phyloP scores from a whole-genome alignment of 306 rosid species.

The Prunus persica region Prunus_persica_NCBIv2 NC_034009.1:36297501-36298000 shows the following conservation, averaged over 20 bases:
- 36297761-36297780: conserved; percentile 17
- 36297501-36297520: conserved; percentile 19
- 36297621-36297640: conserved; percentile 15
- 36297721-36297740: background rate
- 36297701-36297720: conserved; percentile 17
- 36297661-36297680: conserved; percentile 18
- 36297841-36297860: conserved; percentile 15
- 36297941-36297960: no score
- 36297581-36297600: conserved; percentile 62
- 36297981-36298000: background rate
- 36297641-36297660: conserved; percentile 6
- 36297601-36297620: conserved; percentile 33
- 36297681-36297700: background rate
- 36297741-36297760: conserved; percentile 18
- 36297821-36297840: conserved; percentile 11
- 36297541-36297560: conserved; percentile 20
- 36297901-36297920: background rate
- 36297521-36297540: background rate
- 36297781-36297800: conserved; percentile 19
- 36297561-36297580: conserved; percentile 22
- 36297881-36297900: conserved; percentile 8
- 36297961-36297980: no score
- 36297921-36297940: background rate
- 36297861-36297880: conserved; percentile 8
- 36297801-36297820: background rate